Base-by-base conservation (phyloP, 805 yeast genomes). In the Schizosaccharomyces octosporus region DNA sequence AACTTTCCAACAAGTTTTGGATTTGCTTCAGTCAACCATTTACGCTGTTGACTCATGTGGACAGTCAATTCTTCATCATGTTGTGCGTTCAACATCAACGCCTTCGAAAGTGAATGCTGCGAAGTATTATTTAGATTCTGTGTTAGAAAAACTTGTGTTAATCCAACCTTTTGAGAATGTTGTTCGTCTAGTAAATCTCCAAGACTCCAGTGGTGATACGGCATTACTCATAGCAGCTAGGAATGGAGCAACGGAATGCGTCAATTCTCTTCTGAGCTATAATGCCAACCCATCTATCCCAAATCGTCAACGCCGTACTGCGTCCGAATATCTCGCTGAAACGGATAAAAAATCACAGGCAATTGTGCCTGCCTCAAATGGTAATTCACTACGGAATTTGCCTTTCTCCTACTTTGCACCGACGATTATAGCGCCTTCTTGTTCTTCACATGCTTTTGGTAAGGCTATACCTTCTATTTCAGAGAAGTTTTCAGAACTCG, bases 21-120 rank as follows among this genome's bases (percentile, higher is more conserved):
- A 86, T 61, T 73, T 88, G 59, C 75, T 93, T 60, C 82, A 83
- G 63, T 83, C 82, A 62, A 83, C 93, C 7, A 76, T 87, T n/a
- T 80, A 85, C 64, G 85, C 84, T 69, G 76, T 84, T 9, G 97
- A 93, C 72, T 78, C 79, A 61, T 82, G 81, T 19, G 69, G 71
- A 41, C 81, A 86, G 66, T 87, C 95, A 0, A 82, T 94, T 0
- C 72, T 93, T 59, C 98, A 93, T 69, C 93, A 88, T 69, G 82
- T 90, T 63, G 85, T 90, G 29, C 78, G 75, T 66, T 81, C 83
- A 63, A 82, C 85, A 41, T 78, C 81, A 60, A 77, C 82, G n/a
- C 75, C 77, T 62, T 78, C 84, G 19, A 80, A 87, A 64, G 76
- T 83, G 17, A 85, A 89, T 0, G 82, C 95, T 6, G 85, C 95